Conservation (phyloP, 2,329 filamentous ascomycete genomes). For the Scedosporium aurantiacum region DNA sequence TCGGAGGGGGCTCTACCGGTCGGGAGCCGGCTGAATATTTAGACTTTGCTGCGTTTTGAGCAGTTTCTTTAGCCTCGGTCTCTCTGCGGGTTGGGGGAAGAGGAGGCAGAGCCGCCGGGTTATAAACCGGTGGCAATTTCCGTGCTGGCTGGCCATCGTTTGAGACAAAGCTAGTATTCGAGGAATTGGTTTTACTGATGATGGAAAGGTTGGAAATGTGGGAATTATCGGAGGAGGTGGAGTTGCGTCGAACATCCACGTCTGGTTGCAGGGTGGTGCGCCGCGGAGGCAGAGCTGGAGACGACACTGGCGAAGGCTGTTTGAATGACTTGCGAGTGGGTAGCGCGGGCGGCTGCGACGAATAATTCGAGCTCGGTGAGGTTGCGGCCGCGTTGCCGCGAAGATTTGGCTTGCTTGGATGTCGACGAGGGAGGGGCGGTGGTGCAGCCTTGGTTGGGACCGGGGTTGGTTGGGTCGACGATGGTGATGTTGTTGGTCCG, state of each 20-base stretch:
- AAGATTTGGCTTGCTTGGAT: conserved; percentile 12
- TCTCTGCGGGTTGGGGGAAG: conserved; percentile 46
- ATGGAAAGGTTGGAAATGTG: conserved; percentile 42
- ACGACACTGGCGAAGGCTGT: background rate
- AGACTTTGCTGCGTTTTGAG: conserved; percentile 33
- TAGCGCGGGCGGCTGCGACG: background rate
- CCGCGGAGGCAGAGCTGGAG: background rate
- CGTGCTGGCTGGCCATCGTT: conserved; percentile 26
- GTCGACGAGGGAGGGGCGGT: conserved; percentile 28
- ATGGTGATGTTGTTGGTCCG: background rate
- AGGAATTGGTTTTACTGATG: conserved; percentile 26
- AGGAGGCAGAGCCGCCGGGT: conserved; percentile 44
- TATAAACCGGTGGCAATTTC: conserved; percentile 45
- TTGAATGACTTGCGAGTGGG: background rate
- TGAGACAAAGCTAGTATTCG: conserved; percentile 36
- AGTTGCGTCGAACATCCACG: conserved; percentile 34
- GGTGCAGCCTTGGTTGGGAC: conserved; percentile 26
- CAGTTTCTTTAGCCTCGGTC: conserved; percentile 30
- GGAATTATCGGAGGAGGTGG: conserved; percentile 47
- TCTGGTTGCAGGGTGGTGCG: conserved; percentile 3
- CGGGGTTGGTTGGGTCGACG: conserved; percentile 10
- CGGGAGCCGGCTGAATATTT: conserved; percentile 37
- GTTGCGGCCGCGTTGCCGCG: background rate
- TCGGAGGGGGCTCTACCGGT: conserved; percentile 16
- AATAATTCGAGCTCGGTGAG: conserved; percentile 2